Evolutionary conservation across 768 basidiomycete genomes (phyloP).

Genomic region (Russula griseocarnosa): DNA sequence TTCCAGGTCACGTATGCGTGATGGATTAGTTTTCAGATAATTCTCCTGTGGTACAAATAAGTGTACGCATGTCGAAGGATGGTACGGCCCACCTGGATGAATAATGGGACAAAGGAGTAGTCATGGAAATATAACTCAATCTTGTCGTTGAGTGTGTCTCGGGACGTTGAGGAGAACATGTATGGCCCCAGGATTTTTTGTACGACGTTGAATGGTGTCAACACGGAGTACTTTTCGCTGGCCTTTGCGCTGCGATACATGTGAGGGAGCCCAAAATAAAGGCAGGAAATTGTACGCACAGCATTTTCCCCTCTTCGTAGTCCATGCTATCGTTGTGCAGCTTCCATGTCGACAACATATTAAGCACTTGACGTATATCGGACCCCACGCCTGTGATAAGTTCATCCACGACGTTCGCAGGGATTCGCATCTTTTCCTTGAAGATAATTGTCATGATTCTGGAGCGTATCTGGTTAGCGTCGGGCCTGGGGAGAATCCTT

Average conservation of each 20-base stretch:
- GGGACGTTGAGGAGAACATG: constrained; percentile 75
- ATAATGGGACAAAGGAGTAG: constrained; percentile 88
- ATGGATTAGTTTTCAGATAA: constrained; percentile 81
- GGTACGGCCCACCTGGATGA: constrained; percentile 73
- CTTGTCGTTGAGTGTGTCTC: constrained; percentile 83
- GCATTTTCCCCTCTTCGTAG: constrained; percentile 86
- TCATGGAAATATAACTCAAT: constrained; percentile 98
- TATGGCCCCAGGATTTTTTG: constrained; percentile 88
- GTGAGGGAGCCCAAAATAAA: not conserved
- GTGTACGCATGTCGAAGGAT: not conserved
- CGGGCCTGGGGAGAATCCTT: constrained; percentile 53
- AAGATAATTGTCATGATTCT: constrained; percentile 82
- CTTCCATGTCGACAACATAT: constrained; percentile 98
- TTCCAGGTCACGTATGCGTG: constrained; percentile 50
- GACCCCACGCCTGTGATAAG: constrained; percentile 86
- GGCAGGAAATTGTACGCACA: constrained; percentile 52
- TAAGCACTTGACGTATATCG: constrained; percentile 94
- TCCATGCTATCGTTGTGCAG: constrained; percentile 76
- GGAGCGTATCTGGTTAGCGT: constrained; percentile 71
- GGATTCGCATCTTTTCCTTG: constrained; percentile 94
- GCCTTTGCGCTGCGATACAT: constrained; percentile 47
- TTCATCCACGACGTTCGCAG: constrained; percentile 87
- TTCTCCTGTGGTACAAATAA: constrained; percentile 64
- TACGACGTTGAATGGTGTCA: constrained; percentile 92
- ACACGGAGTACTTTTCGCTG: constrained; percentile 89